These are phyloP conservation scores for Diaporthe ampelina DNA, from an alignment of 2,329 filamentous ascomycete species.

Conservation along the genomic window DNA sequence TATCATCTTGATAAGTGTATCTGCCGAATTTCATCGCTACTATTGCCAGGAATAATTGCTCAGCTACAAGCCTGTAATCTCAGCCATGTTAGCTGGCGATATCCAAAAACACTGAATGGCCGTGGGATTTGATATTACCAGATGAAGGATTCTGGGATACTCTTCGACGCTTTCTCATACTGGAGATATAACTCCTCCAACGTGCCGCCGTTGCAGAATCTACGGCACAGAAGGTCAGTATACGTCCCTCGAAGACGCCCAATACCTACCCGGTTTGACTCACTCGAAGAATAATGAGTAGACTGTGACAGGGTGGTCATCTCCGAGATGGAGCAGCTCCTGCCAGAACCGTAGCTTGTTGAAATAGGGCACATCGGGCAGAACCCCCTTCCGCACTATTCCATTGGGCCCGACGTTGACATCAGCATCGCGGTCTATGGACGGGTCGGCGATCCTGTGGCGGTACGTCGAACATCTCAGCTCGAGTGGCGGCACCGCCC, in stretches of 20 bases:
- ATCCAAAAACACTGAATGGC: background rate
- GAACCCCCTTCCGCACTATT: background rate
- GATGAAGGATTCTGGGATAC: conserved; percentile 5
- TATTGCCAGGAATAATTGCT: conserved; percentile 11
- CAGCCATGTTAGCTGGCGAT: background rate
- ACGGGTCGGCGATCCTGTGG: background rate
- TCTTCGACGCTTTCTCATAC: background rate
- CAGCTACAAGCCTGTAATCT: conserved; percentile 5
- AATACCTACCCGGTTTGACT: background rate
- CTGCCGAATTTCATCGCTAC: background rate
- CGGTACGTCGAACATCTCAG: conserved; percentile 11
- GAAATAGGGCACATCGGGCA: background rate
- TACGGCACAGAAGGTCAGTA: background rate
- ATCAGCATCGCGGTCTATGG: background rate
- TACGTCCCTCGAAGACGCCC: background rate
- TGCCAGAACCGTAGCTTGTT: conserved; percentile 20
- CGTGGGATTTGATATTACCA: background rate
- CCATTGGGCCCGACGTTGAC: background rate
- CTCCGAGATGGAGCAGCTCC: background rate
- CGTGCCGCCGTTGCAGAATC: background rate
- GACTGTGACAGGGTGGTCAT: background rate
- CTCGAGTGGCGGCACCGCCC: background rate
- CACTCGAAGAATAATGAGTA: conserved; percentile 17
- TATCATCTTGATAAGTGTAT: background rate
- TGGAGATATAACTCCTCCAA: background rate